Evolutionary conservation across 345 rosid species (phyloP).

Genomic region (Iberis pinnata): DNA sequence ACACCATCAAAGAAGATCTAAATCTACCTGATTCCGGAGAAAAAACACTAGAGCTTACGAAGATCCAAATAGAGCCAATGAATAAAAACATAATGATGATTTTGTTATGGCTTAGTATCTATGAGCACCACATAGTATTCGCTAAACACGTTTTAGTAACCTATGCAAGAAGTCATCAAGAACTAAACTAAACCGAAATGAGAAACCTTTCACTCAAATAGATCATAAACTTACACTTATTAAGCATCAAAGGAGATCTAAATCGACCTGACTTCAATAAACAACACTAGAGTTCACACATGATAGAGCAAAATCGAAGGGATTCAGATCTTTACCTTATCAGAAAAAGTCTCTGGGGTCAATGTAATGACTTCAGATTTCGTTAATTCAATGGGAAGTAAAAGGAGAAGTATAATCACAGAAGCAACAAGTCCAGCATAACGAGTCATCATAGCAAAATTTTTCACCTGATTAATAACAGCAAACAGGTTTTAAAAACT

Average conservation of each 20-base stretch:
- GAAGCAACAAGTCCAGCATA: constrained; percentile 18
- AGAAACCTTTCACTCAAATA: too few relatives aligned
- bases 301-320: not conserved
- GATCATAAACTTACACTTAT: too few relatives aligned
- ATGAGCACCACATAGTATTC: too few relatives aligned
- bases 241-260: not conserved
- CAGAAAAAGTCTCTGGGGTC: constrained; percentile 84
- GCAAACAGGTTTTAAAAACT: too few relatives aligned
- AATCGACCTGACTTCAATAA: not conserved
- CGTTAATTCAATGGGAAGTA: constrained; percentile 30
- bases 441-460: constrained; percentile 19
- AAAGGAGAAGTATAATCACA: constrained; percentile 25
- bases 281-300: not conserved
- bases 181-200: too few relatives aligned
- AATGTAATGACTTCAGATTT: constrained; percentile 78
- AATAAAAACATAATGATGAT: too few relatives aligned
- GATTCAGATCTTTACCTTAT: constrained; percentile 51
- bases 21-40: not conserved
- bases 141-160: too few relatives aligned
- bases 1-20: not conserved
- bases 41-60: not conserved
- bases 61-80: too few relatives aligned
- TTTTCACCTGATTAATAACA: too few relatives aligned
- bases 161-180: too few relatives aligned
- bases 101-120: too few relatives aligned